A percentile compares a stretch with the other conserved stretches of the same genome.
phyloP scores from a whole-genome alignment of 345 rosid species.

The Lepidium sativum region DNA sequence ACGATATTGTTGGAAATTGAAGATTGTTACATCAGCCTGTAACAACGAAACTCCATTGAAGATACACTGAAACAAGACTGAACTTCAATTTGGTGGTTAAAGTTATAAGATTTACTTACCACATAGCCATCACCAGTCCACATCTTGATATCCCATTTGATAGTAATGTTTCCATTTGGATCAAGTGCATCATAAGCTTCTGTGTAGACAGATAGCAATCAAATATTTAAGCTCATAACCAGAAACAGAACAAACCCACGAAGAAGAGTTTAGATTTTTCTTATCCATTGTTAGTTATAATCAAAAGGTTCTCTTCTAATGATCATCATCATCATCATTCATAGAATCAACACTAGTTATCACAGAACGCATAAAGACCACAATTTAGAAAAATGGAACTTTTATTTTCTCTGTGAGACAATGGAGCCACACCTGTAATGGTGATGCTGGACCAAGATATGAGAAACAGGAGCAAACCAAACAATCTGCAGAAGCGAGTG shows the following conservation, averaged over 20 bases:
- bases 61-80: background rate
- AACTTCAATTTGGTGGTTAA: background rate
- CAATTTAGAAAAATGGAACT: too few species aligned
- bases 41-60: background rate
- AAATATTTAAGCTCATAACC: constrained; percentile 5
- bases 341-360: background rate
- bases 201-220: constrained; percentile 8
- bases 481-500: constrained; percentile 20
- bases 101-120: constrained; percentile 33
- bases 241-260: constrained; percentile 1
- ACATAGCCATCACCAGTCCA: constrained; percentile 89
- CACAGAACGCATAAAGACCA: constrained; percentile 5
- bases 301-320: background rate
- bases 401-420: background rate
- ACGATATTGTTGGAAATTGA: constrained; percentile 81
- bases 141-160: constrained; percentile 79
- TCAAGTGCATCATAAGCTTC: constrained; percentile 90
- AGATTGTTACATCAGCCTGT: constrained; percentile 67
- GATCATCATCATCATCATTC: background rate
- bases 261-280: background rate
- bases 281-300: background rate
- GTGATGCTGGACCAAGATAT: constrained; percentile 36
- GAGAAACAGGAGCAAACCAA: constrained; percentile 30
- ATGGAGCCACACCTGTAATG: constrained; percentile 40
- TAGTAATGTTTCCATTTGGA: constrained; percentile 83